Base-by-base conservation (phyloP, 768 basidiomycete species). In the Suillus variegatus region DNA sequence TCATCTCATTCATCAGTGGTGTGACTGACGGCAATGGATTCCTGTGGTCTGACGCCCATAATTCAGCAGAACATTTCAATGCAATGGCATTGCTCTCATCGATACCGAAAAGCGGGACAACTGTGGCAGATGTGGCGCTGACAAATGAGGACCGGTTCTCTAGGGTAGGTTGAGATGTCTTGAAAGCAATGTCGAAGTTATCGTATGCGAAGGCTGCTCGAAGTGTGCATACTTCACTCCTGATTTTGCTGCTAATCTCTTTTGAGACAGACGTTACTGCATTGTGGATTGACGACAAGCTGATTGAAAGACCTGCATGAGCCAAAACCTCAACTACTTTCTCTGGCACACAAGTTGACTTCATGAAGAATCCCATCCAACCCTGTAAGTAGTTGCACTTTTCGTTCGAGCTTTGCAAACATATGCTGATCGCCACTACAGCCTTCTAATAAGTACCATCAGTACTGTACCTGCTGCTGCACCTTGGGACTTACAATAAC, bases 181-280 rank as follows among this genome's bases (percentile, higher is more conserved):
- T 75, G 12, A 82, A 65, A 43, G 79, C 69, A 14, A 82, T 71
- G 65, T 84, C 80, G 40, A 83, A 74, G 67, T 84, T 84, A 64
- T 84, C 78, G 44, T 79, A 83, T 18, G 79, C 78, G 68, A 74
- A 79, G 8, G 67, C 62, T 1, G 72, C 66, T 2, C 71, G 56
- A 7, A 77, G 65, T 7, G 71, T 71, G 32, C 68, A 54, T 0
- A 76, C 78, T 35, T 77, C 68, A n/a, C 43, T n/a, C 5, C 60
- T 57, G 6, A 80, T 68, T 3, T 49, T 40, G 0, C 52, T 16
- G 18, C 43, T 38, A 0, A 76, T 67, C 60, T 77, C 68, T 4
- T 60, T 66, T 0, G 76, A 78, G 6, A 81, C 67, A 52, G 68
- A 75, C n/a, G 46, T 55, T n/a, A 78, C 60, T 2, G 72, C 68